Evolutionary conservation across 768 basidiomycete species (phyloP).

Genomic region (Exsudoporus frostii): DNA sequence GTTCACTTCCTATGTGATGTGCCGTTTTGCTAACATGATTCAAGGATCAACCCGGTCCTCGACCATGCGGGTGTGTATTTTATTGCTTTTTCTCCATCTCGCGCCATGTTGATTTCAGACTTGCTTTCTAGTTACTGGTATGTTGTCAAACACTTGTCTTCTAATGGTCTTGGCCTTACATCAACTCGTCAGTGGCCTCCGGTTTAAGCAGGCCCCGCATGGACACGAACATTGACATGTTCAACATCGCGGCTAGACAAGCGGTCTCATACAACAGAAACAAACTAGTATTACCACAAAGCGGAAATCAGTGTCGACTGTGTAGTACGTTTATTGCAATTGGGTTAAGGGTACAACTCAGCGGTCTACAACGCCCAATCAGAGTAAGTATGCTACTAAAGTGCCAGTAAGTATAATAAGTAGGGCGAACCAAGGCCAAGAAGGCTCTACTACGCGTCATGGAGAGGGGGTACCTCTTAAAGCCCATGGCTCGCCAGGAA

Average conservation of each 20-base stretch:
- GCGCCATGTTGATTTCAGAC: background rate
- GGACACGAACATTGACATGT: constrained; percentile 42
- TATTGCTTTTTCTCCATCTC: constrained; percentile 2
- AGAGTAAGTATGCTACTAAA: constrained; percentile 33
- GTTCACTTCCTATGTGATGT: background rate
- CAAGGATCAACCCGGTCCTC: constrained; percentile 85
- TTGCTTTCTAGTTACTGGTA: constrained; percentile 46
- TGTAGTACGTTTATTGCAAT: constrained; percentile 24
- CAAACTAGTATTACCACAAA: constrained; percentile 8
- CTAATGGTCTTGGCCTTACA: background rate
- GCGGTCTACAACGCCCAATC: constrained; percentile 30
- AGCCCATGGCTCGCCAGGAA: constrained; percentile 15
- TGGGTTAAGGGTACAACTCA: constrained; percentile 32
- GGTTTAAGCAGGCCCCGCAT: constrained; percentile 82
- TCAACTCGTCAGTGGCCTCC: constrained; percentile 62
- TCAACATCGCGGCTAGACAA: background rate
- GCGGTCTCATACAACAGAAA: constrained; percentile 6
- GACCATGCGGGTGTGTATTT: constrained; percentile 79
- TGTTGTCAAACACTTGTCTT: constrained; percentile 12
- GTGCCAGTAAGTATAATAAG: constrained; percentile 32
- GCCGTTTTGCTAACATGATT: constrained; percentile 6
- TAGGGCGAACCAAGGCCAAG: constrained; percentile 17
- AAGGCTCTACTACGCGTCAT: constrained; percentile 18
- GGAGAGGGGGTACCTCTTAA: background rate
- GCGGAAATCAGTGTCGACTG: constrained; percentile 10